phyloP scores from a whole-genome alignment of 768 basidiomycete genomes.

The Pleurotus eryngii region DNA sequence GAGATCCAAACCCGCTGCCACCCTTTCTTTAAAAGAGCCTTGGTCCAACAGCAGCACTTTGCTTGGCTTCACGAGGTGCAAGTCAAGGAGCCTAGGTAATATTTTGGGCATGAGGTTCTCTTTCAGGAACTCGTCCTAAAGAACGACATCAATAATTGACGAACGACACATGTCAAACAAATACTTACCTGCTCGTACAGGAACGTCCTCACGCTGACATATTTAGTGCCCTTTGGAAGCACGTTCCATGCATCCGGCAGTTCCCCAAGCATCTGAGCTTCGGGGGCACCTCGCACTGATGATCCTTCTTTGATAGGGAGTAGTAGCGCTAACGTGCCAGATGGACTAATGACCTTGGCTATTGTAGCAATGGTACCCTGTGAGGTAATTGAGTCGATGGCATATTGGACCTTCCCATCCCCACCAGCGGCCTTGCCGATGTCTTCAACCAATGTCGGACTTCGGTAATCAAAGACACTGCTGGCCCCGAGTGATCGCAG shows the following conservation, averaged over 20 bases:
- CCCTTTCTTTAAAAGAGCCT: constrained; percentile 39
- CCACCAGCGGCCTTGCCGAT: constrained; percentile 30
- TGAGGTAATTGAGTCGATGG: constrained; percentile 37
- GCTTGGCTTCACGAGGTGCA: constrained; percentile 38
- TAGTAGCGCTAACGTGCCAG: constrained; percentile 40
- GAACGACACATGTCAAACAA: no score
- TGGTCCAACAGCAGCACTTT: constrained; percentile 37
- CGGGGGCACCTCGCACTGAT: constrained; percentile 27
- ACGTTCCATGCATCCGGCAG: constrained; percentile 32
- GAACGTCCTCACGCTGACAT: constrained; percentile 40
- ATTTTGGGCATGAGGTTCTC: constrained; percentile 44
- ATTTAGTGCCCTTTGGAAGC: constrained; percentile 31
- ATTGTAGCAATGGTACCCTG: constrained; percentile 31
- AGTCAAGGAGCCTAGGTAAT: constrained; percentile 36
- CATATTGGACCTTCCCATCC: constrained; percentile 28
- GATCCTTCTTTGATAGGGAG: constrained; percentile 45
- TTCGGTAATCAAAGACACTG: constrained; percentile 38
- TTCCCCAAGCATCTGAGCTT: constrained; percentile 28
- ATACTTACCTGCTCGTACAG: constrained; percentile 33
- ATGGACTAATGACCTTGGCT: constrained; percentile 31
- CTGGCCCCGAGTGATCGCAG: constrained; percentile 38
- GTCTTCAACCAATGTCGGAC: constrained; percentile 30
- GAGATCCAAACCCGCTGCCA: constrained; percentile 38
- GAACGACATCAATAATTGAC: no score
- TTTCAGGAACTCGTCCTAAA: constrained; percentile 37